A percentile compares a stretch with the other conserved stretches of the same genome.
phyloP scores from a whole-genome alignment of 192 early-diverging fungal species.

The Funneliformis geosporum region DNA sequence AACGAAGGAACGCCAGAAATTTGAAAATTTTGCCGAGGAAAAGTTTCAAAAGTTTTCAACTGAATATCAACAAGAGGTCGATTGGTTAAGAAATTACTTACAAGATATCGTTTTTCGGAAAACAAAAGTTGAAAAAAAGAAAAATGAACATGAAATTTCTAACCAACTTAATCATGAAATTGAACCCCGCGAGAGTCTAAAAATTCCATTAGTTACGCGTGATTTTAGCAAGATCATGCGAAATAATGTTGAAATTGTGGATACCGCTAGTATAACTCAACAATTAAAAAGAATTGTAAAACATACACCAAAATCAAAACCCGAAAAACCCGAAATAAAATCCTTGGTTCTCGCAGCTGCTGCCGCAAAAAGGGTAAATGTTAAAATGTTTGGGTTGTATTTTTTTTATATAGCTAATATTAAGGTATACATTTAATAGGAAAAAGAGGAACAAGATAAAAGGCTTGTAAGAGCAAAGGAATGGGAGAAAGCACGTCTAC shows the following conservation, averaged over 20 bases:
- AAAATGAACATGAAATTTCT: not conserved
- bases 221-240: no score
- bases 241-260: not conserved
- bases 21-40: conserved; percentile 16
- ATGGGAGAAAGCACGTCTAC: not conserved
- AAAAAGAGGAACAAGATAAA: conserved; percentile 21
- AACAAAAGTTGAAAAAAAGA: not conserved
- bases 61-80: not conserved
- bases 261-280: no score
- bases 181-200: no score
- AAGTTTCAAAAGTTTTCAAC: not conserved
- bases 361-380: conserved; percentile 6
- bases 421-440: not conserved
- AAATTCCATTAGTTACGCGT: not conserved
- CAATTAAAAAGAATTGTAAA: not conserved
- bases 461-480: not conserved
- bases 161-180: not conserved
- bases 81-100: not conserved
- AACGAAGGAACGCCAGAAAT: not conserved
- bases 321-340: conserved; percentile 3
- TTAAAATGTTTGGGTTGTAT: not conserved
- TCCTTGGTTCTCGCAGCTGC: not conserved
- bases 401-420: not conserved
- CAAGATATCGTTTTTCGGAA: not conserved
- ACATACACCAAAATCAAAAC: not conserved